phyloP scores from a whole-genome alignment of 2,329 filamentous ascomycete genomes.

The Alternaria infectoria region DNA sequence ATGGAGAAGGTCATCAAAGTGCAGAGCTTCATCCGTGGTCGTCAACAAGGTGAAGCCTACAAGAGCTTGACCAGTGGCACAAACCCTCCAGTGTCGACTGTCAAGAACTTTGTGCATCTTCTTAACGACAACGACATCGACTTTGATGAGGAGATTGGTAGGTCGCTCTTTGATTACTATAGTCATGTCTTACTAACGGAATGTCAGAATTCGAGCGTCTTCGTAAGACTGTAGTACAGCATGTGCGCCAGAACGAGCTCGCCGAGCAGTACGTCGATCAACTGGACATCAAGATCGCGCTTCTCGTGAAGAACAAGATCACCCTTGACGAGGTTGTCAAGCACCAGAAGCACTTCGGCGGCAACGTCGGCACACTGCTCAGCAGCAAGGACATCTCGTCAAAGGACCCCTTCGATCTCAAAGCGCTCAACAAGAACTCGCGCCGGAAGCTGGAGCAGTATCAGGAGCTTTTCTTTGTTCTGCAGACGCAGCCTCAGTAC shows the following conservation, averaged over 20 bases:
- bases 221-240: constrained; percentile 94
- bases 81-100: constrained; percentile 93
- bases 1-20: constrained; percentile 99
- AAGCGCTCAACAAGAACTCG: constrained; percentile 96
- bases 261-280: constrained; percentile 98
- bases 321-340: constrained; percentile 96
- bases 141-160: constrained; percentile 90
- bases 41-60: constrained; percentile 96
- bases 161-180: constrained; percentile 2
- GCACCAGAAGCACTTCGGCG: constrained; percentile 95
- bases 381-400: constrained; percentile 89
- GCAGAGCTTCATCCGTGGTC: constrained; percentile 92
- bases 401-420: constrained; percentile 92
- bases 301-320: constrained; percentile 99
- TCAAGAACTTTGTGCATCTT: constrained; percentile 97
- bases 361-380: constrained; percentile 81
- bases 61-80: constrained; percentile 95
- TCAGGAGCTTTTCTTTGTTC: constrained; percentile 95
- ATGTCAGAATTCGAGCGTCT: constrained; percentile 82
- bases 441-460: constrained; percentile 95
- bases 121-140: constrained; percentile 98
- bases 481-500: constrained; percentile 96
- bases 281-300: constrained; percentile 97
- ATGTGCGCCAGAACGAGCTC: constrained; percentile 96
- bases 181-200: constrained; percentile 20